Conservation (phyloP, 1,284 basidiomycete species). For the Moesziomyces sp. region DNA sequence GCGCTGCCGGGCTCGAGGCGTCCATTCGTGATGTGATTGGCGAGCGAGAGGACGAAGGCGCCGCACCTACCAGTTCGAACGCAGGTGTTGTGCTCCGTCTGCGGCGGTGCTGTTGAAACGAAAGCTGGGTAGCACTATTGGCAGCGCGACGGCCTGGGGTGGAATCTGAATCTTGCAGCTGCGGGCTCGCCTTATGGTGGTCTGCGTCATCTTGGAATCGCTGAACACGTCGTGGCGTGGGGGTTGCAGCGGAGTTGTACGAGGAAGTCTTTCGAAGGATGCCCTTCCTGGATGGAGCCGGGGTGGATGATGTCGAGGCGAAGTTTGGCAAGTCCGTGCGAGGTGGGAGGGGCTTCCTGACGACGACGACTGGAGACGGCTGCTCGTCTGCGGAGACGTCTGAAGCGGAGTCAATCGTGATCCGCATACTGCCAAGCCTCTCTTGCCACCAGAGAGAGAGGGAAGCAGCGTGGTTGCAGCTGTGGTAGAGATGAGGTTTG, state of each 20-base stretch:
- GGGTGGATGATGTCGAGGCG: constrained; percentile 21
- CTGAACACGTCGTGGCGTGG: constrained; percentile 13
- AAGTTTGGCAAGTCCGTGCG: constrained; percentile 20
- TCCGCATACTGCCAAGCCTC: constrained; percentile 13
- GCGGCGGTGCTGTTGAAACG: constrained; percentile 19
- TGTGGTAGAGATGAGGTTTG: neutral
- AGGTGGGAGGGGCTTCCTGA: constrained; percentile 27
- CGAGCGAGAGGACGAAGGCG: constrained; percentile 18
- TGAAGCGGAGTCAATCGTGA: constrained; percentile 38
- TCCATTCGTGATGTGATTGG: constrained; percentile 9
- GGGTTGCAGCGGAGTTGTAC: constrained; percentile 6
- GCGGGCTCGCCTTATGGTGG: neutral
- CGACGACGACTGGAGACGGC: constrained; percentile 19
- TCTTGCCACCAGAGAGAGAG: neutral
- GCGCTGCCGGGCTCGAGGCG: constrained; percentile 2
- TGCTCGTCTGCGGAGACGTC: constrained; percentile 35
- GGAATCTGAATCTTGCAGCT: neutral
- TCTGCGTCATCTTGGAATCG: constrained; percentile 14
- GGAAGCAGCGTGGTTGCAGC: neutral
- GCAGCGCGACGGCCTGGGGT: constrained; percentile 8
- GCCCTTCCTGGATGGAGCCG: constrained; percentile 23
- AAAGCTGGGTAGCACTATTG: neutral
- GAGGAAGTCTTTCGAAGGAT: constrained; percentile 38
- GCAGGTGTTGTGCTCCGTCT: constrained; percentile 29
- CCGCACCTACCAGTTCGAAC: constrained; percentile 37